Conservation (phyloP, 768 basidiomycete species). For the Phanerochaete carnosa region DNA sequence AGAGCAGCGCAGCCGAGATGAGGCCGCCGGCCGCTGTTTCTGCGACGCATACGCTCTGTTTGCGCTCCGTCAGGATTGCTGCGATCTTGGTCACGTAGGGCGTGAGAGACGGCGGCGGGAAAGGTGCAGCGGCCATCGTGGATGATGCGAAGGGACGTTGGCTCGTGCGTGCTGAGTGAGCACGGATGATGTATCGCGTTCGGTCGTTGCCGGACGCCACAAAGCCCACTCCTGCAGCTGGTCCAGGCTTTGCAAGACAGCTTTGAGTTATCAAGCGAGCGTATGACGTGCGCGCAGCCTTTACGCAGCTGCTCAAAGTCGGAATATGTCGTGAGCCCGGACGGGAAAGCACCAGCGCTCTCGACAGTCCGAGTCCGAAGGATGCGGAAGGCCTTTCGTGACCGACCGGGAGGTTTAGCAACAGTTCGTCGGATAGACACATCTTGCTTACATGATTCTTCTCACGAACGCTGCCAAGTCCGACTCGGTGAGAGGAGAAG, state of each 20-base stretch:
- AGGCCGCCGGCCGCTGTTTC: neutral
- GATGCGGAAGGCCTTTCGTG: too few relatives aligned
- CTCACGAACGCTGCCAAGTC: too few relatives aligned
- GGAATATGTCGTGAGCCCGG: too few relatives aligned
- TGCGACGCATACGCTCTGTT: neutral
- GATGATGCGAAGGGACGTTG: neutral
- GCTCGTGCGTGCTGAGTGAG: neutral
- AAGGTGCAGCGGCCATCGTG: neutral
- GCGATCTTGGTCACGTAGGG: neutral
- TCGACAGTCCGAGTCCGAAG: too few relatives aligned
- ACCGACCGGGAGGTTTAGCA: neutral
- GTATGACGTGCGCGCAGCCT: too few relatives aligned
- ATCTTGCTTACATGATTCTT: neutral
- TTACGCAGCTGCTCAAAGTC: too few relatives aligned
- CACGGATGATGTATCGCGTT: neutral
- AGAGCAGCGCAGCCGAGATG: slow-evolving; percentile 1
- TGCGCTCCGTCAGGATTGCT: neutral
- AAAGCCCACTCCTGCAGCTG: neutral
- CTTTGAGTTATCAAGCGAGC: neutral
- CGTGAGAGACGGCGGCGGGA: neutral
- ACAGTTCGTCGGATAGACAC: neutral
- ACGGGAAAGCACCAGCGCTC: neutral
- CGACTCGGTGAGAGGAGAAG: too few relatives aligned
- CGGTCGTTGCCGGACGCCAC: slow-evolving; percentile 2
- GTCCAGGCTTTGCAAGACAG: neutral